phyloP scores from a whole-genome alignment of 352 stramenopile genomes.

The Pythium phragmitis region DNA sequence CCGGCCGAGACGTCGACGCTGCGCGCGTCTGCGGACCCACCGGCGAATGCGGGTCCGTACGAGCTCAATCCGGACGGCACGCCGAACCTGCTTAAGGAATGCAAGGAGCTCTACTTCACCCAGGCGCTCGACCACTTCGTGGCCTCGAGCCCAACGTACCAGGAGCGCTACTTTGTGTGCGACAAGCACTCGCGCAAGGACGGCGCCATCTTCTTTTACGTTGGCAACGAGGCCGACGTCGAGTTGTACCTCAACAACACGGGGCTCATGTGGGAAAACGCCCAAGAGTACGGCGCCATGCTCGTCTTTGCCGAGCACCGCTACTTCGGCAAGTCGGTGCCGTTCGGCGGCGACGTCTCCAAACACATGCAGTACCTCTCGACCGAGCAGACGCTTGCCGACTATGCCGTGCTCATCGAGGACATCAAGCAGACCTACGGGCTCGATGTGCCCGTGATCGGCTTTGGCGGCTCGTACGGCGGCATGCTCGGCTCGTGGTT shows the following conservation, averaged over 20 bases:
- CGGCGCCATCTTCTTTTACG: slow-evolving; percentile 92
- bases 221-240: slow-evolving; percentile 94
- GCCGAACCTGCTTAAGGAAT: slow-evolving; percentile 46
- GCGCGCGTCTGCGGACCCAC: background rate
- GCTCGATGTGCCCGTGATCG: slow-evolving; percentile 74
- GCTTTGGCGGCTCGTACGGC: slow-evolving; percentile 92
- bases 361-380: slow-evolving; percentile 78
- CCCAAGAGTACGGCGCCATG: slow-evolving; percentile 84
- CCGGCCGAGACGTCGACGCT: background rate
- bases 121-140: slow-evolving; percentile 82
- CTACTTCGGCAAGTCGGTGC: slow-evolving; percentile 94
- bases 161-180: slow-evolving; percentile 87
- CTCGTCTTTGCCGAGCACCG: slow-evolving; percentile 97
- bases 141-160: slow-evolving; percentile 53
- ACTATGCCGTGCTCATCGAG: slow-evolving; percentile 79
- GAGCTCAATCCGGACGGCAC: slow-evolving; percentile 40
- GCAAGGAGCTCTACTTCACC: slow-evolving; percentile 69
- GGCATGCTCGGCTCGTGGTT: slow-evolving; percentile 93
- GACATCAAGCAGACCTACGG: slow-evolving; percentile 50
- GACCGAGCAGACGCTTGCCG: slow-evolving; percentile 86
- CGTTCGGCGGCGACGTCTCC: slow-evolving; percentile 55
- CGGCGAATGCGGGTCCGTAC: slow-evolving; percentile 22
- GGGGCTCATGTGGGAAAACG: slow-evolving; percentile 96
- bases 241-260: slow-evolving; percentile 95
- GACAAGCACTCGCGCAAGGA: slow-evolving; percentile 59